Percentiles rank a stretch among this genome's conserved stretches.
Evolutionary conservation across 495 filamentous ascomycete species (phyloP).

Genomic region (Penicillium cataractarum): DNA sequence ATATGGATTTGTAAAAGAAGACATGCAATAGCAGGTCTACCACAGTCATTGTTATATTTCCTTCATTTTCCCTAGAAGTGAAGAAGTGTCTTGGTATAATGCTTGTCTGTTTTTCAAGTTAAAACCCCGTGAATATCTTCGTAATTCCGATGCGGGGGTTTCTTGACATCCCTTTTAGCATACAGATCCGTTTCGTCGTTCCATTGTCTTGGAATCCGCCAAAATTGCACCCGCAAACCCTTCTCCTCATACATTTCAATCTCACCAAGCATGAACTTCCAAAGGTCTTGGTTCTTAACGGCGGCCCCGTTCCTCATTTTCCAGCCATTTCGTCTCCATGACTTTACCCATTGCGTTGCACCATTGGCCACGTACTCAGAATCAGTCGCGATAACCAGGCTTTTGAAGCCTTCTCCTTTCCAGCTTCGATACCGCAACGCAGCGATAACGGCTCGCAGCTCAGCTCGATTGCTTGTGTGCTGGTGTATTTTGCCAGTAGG

Average conservation of each 20-base stretch:
- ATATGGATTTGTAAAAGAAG: background rate
- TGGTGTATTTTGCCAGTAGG: background rate
- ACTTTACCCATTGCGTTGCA: background rate
- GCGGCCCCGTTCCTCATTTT: background rate
- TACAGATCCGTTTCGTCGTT: background rate
- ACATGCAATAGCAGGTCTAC: background rate
- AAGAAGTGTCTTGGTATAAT: background rate
- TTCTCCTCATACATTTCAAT: background rate
- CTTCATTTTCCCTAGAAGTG: no score
- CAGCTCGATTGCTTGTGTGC: background rate
- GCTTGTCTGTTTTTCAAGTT: background rate
- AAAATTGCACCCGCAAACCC: background rate
- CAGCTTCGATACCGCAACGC: background rate
- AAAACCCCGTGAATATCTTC: background rate
- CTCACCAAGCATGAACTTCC: background rate
- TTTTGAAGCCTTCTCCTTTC: background rate
- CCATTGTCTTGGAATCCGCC: slow-evolving; percentile 1
- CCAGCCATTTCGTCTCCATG: background rate
- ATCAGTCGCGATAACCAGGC: background rate
- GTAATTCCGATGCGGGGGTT: background rate
- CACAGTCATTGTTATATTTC: background rate
- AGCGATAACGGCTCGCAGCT: background rate
- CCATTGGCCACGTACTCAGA: background rate
- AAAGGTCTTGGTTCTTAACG: background rate
- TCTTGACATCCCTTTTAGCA: background rate